Evolutionary conservation across 208 protist species (phyloP).

Genomic region (Acanthamoeba royreba): DNA sequence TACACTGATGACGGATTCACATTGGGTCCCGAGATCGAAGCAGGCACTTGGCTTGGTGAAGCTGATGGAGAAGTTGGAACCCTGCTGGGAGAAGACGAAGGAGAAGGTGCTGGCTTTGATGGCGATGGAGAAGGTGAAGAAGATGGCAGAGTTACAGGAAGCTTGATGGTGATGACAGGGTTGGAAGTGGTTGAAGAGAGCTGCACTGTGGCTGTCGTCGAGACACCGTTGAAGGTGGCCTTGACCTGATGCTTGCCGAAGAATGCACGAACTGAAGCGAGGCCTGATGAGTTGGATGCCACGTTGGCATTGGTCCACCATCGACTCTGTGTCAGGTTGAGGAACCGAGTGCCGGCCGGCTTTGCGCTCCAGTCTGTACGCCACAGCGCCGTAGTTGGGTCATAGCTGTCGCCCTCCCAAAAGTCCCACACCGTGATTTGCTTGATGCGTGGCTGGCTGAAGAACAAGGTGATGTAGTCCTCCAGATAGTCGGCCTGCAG

Average conservation of each 20-base stretch:
- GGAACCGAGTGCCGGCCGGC: not conserved
- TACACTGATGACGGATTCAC: too few relatives aligned
- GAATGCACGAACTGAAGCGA: not conserved
- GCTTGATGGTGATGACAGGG: not conserved
- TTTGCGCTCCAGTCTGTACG: not conserved
- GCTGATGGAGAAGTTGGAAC: too few relatives aligned
- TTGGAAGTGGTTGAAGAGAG: not conserved
- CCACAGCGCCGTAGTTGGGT: not conserved
- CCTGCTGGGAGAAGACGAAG: too few relatives aligned
- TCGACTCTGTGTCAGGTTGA: not conserved
- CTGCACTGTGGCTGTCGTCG: not conserved
- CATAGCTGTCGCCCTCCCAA: not conserved
- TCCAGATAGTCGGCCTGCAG: slow-evolving; percentile 1
- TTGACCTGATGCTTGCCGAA: not conserved
- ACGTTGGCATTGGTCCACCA: not conserved
- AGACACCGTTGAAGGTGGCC: not conserved
- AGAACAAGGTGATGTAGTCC: not conserved
- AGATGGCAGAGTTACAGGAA: not conserved
- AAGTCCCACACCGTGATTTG: not conserved
- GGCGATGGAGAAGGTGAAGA: not conserved
- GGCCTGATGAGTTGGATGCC: not conserved
- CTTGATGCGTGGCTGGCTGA: not conserved
- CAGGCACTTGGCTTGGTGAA: too few relatives aligned
- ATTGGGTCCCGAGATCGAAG: too few relatives aligned
- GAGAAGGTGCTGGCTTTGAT: not conserved